Conservation (phyloP, 768 basidiomycete genomes). For the Gymnopilus junonius region DNA sequence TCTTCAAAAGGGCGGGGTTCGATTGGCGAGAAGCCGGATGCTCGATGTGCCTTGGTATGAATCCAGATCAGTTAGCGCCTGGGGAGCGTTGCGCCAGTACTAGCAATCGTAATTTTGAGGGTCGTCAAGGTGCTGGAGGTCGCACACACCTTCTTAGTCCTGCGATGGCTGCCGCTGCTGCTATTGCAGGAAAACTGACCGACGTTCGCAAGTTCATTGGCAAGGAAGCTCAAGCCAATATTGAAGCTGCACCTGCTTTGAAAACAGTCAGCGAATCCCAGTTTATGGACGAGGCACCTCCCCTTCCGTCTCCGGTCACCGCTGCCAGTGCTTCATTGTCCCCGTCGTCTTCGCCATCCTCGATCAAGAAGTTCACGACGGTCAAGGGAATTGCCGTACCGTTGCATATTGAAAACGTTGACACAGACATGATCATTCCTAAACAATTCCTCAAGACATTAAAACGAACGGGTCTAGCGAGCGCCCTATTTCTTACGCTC, state of each 20-base stretch:
- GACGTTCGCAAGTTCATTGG: constrained; percentile 82
- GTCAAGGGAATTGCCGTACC: constrained; percentile 80
- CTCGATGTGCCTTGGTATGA: constrained; percentile 97
- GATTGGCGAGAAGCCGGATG: constrained; percentile 96
- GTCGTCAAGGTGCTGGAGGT: constrained; percentile 86
- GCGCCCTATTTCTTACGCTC: constrained; percentile 79
- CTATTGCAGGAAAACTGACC: constrained; percentile 83
- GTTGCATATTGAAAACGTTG: constrained; percentile 82
- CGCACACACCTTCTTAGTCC: constrained; percentile 89
- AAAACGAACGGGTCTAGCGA: constrained; percentile 84
- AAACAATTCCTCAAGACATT: constrained; percentile 94
- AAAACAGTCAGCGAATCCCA: constrained; percentile 76
- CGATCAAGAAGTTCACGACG: constrained; percentile 64
- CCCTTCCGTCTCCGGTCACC: constrained; percentile 51
- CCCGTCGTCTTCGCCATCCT: constrained; percentile 46
- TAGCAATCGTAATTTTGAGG: constrained; percentile 93
- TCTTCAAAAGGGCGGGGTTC: constrained; percentile 90
- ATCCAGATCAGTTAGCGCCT: constrained; percentile 86
- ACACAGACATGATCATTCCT: constrained; percentile 94
- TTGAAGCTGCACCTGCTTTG: constrained; percentile 53
- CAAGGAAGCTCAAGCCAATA: constrained; percentile 45
- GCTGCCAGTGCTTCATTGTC: constrained; percentile 40
- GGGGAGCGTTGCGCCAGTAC: constrained; percentile 89
- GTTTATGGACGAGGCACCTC: constrained; percentile 74
- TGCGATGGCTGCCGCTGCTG: constrained; percentile 92